A percentile compares a stretch with the other conserved stretches of the same genome.
Conservation (phyloP, 2,329 filamentous ascomycete species). For the Botryosphaeria dothidea region DNA sequence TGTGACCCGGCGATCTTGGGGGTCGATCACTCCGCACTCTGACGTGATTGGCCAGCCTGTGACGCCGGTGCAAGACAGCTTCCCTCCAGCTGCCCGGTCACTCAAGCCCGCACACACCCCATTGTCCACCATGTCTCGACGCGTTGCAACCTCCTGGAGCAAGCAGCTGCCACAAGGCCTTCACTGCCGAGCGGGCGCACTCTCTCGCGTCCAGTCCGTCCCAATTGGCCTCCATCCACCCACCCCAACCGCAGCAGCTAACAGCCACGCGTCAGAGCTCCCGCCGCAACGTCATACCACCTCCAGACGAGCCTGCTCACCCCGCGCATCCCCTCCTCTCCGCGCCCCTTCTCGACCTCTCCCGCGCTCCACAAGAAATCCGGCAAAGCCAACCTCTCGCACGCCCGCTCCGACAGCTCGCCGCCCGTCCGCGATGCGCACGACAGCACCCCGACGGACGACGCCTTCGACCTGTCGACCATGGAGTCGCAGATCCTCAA, state of each 20-base stretch:
- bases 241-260: background rate
- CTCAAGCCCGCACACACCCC: background rate
- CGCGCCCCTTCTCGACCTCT: constrained; percentile 44
- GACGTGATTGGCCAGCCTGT: background rate
- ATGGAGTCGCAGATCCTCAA: constrained; percentile 59
- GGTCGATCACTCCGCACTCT: background rate
- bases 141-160: constrained; percentile 12
- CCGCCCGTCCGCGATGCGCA: constrained; percentile 29
- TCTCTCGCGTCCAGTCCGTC: background rate
- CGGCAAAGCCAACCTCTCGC: constrained; percentile 50
- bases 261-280: background rate
- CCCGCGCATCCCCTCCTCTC: background rate
- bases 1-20: background rate
- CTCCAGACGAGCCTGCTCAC: background rate
- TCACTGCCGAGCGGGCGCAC: background rate
- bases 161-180: constrained; percentile 13
- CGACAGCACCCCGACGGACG: constrained; percentile 43
- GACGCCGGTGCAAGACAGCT: background rate
- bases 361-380: constrained; percentile 52
- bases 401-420: constrained; percentile 37
- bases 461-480: constrained; percentile 62
- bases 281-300: constrained; percentile 7
- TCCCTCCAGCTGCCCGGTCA: background rate
- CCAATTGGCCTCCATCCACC: background rate
- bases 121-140: constrained; percentile 12